Conservation (phyloP, 2,329 filamentous ascomycete genomes). For the Cercospora zeae-maydis region DNA sequence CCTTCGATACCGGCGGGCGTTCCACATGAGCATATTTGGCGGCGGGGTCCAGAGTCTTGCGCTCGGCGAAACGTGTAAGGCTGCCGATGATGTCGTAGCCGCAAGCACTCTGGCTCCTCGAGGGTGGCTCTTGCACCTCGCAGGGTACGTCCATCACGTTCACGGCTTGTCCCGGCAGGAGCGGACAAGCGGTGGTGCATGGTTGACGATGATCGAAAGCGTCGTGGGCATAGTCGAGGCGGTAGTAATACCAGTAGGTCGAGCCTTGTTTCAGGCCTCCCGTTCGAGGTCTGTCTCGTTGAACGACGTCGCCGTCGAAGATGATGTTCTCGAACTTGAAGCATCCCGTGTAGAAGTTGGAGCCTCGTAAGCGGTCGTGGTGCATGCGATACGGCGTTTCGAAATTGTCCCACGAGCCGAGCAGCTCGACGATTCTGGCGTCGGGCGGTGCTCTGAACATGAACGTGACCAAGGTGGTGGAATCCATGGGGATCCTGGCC, state of each 20-base stretch:
- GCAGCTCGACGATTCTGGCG: constrained; percentile 68
- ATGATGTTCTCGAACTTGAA: constrained; percentile 80
- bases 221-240: constrained; percentile 74
- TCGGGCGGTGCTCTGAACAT: constrained; percentile 45
- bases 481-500: constrained; percentile 32
- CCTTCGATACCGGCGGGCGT: constrained; percentile 32
- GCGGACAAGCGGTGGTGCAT: constrained; percentile 74
- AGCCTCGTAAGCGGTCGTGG: constrained; percentile 69
- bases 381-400: constrained; percentile 73
- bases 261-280: constrained; percentile 88
- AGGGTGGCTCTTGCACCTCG: constrained; percentile 45
- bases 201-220: constrained; percentile 69
- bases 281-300: constrained; percentile 56
- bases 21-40: constrained; percentile 28
- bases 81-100: constrained; percentile 27
- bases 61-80: constrained; percentile 14
- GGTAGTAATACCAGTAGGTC: constrained; percentile 97
- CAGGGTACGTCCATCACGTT: constrained; percentile 80
- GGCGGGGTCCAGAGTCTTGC: constrained; percentile 31
- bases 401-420: constrained; percentile 97
- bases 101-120: constrained; percentile 32
- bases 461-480: constrained; percentile 39
- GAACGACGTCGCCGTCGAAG: constrained; percentile 65
- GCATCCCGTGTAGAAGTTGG: constrained; percentile 79
- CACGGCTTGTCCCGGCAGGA: constrained; percentile 81